A percentile compares a stretch with the other conserved stretches of the same genome.
Evolutionary conservation across 1,284 basidiomycete genomes (phyloP).

Genomic region (Lignosus rhinocerotis): DNA sequence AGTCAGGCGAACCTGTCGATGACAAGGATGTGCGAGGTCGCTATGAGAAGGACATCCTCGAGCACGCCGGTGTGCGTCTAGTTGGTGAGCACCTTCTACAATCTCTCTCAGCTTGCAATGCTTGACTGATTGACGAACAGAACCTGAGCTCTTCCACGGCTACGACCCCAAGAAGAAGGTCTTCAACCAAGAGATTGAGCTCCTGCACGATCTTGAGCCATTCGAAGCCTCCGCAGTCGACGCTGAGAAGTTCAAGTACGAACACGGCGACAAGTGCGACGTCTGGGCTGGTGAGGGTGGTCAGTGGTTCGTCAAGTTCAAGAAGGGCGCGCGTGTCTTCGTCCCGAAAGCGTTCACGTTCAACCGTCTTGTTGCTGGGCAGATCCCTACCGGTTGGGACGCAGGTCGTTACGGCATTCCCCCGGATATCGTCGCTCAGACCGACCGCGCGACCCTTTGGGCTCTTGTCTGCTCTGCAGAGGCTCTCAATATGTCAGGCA

Average conservation of each 20-base stretch:
- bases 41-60: conserved; percentile 94
- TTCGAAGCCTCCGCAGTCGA: conserved; percentile 92
- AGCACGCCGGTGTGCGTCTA: conserved; percentile 92
- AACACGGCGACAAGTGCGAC: conserved; percentile 97
- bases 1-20: conserved; percentile 95
- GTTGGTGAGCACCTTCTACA: conserved; percentile 63
- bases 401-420: conserved; percentile 97
- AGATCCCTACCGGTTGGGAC: conserved; percentile 96
- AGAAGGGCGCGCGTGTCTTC: conserved; percentile 93
- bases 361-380: conserved; percentile 92
- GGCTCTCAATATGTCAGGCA: conserved; percentile 95
- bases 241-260: conserved; percentile 93
- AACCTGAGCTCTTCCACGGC: conserved; percentile 96
- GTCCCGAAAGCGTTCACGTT: conserved; percentile 97
- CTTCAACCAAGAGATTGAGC: conserved; percentile 96
- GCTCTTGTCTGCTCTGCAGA: conserved; percentile 94
- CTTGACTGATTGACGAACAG: conserved; percentile 44
- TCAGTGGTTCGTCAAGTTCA: conserved; percentile 97
- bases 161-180: conserved; percentile 98
- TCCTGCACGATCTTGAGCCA: conserved; percentile 95
- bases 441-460: conserved; percentile 95
- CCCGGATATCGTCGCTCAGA: conserved; percentile 94
- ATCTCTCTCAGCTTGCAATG: too few relatives aligned
- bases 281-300: conserved; percentile 89
- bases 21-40: conserved; percentile 95